Evolutionary conservation across 1,284 basidiomycete species (phyloP).

Genomic region (Sanguinoderma infundibulare): DNA sequence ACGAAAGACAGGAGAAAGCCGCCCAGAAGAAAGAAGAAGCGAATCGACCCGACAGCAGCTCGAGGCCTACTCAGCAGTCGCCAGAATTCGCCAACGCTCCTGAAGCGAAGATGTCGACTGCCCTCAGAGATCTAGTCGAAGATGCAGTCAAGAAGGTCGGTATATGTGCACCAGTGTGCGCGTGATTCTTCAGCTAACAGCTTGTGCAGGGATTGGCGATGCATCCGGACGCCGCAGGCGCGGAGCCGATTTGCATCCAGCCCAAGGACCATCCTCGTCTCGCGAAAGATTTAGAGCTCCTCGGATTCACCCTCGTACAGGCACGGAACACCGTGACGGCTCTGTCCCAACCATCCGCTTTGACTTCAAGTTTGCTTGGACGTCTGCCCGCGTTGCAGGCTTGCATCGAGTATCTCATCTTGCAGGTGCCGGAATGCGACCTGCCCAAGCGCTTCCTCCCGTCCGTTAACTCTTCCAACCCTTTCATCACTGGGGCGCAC

Average conservation of each 20-base stretch:
- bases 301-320: slow-evolving; percentile 65
- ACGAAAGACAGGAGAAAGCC: slow-evolving; percentile 64
- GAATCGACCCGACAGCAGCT: slow-evolving; percentile 13
- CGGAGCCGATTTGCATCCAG: slow-evolving; percentile 48
- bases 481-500: slow-evolving; percentile 68
- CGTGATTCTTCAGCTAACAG: slow-evolving; percentile 2
- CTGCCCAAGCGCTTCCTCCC: slow-evolving; percentile 69
- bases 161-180: not conserved
- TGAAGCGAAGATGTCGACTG: slow-evolving; percentile 86
- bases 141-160: slow-evolving; percentile 78
- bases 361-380: slow-evolving; percentile 55
- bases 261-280: slow-evolving; percentile 47
- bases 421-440: slow-evolving; percentile 81
- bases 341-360: slow-evolving; percentile 54
- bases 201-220: slow-evolving; percentile 51
- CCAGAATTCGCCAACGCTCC: slow-evolving; percentile 69
- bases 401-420: slow-evolving; percentile 75
- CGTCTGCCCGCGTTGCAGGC: slow-evolving; percentile 63
- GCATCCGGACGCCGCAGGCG: slow-evolving; percentile 56
- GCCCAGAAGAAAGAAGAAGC: slow-evolving; percentile 47
- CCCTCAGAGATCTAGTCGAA: slow-evolving; percentile 83
- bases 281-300: slow-evolving; percentile 48
- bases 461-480: slow-evolving; percentile 66
- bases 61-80: slow-evolving; percentile 28
- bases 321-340: slow-evolving; percentile 53